phyloP scores from a whole-genome alignment of 1,284 basidiomycete species.

The Sanghuangporus baumii region DNA sequence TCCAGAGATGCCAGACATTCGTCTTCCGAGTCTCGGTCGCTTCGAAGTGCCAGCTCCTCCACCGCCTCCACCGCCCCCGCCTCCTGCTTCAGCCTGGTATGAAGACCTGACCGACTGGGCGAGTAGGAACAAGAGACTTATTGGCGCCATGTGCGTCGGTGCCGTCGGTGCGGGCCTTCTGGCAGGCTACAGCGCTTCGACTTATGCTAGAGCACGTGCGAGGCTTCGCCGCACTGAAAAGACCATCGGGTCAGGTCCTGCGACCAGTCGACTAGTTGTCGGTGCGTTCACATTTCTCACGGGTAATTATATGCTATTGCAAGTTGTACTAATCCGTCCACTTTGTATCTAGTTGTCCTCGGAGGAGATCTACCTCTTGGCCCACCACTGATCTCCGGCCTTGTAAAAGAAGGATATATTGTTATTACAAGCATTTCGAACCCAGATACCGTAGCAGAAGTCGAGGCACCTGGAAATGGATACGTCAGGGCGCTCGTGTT shows the following conservation, averaged over 20 bases:
- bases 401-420: constrained; percentile 74
- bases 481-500: constrained; percentile 75
- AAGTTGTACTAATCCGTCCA: neutral
- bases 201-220: constrained; percentile 31
- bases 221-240: constrained; percentile 29
- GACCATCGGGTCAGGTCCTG: constrained; percentile 23
- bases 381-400: constrained; percentile 59
- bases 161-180: constrained; percentile 55
- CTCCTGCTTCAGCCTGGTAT: constrained; percentile 39
- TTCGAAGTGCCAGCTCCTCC: constrained; percentile 59
- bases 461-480: constrained; percentile 63
- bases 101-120: constrained; percentile 47
- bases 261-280: constrained; percentile 54
- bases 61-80: constrained; percentile 53
- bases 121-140: constrained; percentile 52
- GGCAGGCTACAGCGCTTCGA: constrained; percentile 42
- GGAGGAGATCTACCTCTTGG: constrained; percentile 72
- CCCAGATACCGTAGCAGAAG: constrained; percentile 51
- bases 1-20: constrained; percentile 53
- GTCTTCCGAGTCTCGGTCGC: constrained; percentile 58
- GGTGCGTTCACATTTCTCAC: constrained; percentile 38
- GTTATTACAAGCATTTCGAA: constrained; percentile 71
- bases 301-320: neutral
- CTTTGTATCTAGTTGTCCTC: constrained; percentile 54
- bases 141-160: constrained; percentile 45